Base-by-base conservation (phyloP, 371 early-diverging fungal species). In the Mortierella sp. region DNA sequence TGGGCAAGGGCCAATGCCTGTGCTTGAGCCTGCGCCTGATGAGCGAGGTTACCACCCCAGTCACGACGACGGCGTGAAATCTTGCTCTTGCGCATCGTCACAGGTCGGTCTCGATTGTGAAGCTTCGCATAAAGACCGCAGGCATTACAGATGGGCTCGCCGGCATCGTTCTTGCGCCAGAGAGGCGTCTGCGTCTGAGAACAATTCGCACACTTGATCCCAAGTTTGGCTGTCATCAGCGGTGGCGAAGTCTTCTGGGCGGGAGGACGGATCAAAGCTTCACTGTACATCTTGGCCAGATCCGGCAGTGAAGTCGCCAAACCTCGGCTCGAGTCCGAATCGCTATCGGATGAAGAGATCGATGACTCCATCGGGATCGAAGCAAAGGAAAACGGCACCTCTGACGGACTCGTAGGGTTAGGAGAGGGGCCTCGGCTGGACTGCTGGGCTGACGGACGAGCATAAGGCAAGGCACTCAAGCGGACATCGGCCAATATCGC, bases 81-180 rank as follows among this genome's bases (percentile, higher is more conserved):
- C 55, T 84, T 88, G 32, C 81, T 49, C 58, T 87, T 87, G 57
- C 85, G 83, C 88, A 90, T 87, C 42, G 80, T 81, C 12, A 82
- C 80, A 2, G 86, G 90, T 4, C 90, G 84, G 43, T 84, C 85
- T n/a, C 80, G 79, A 62, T 84, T 71, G 48, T 96, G 94, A 6
- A 93, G 82, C 69, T 90, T 91, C 52, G 87, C 88, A 70, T 94
- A 95, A 37, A 95, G 76, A 19, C 94, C 94, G 63, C 95, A 94
- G 0, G 95, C 94, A 72, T 95, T 95, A 82, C 95, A 94, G 24
- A 93, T 86, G 12, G 90, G 86, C 61, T 91, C 85, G 21, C 92
- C 93, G 34, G 88, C 82, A 32, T 88, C 86, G 58, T 92, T 90
- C 71, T 92, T 86, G 42, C 95, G 87, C 95, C 94, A 94, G 49